phyloP scores from a whole-genome alignment of 192 early-diverging fungal species.

The Umbelopsis isabellina region DNA sequence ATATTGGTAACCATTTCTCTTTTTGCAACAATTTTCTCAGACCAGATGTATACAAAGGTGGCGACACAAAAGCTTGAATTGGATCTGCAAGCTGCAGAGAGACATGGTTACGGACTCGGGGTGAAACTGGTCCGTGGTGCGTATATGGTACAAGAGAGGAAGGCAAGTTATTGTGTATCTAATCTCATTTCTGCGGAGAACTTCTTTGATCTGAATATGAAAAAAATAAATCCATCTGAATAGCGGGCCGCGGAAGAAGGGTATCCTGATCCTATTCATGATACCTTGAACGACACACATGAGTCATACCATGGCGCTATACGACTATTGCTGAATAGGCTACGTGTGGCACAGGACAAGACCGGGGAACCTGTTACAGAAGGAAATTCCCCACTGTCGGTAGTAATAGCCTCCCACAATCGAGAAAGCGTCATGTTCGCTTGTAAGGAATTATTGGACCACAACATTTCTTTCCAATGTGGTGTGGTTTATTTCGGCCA shows the following conservation, averaged over 20 bases:
- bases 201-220: not conserved
- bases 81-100: slow-evolving; percentile 68
- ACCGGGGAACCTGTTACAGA: slow-evolving; percentile 13
- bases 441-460: slow-evolving; percentile 55
- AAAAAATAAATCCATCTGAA: not conserved
- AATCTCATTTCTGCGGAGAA: no score
- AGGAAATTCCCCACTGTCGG: slow-evolving; percentile 30
- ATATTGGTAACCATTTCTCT: not conserved
- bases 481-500: slow-evolving; percentile 86
- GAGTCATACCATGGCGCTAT: slow-evolving; percentile 75
- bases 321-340: slow-evolving; percentile 61
- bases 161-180: slow-evolving; percentile 16
- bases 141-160: slow-evolving; percentile 57
- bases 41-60: slow-evolving; percentile 90
- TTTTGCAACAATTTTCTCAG: slow-evolving; percentile 23
- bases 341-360: slow-evolving; percentile 35
- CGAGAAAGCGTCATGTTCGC: slow-evolving; percentile 67
- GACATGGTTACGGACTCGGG: slow-evolving; percentile 77
- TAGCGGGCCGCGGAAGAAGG: slow-evolving; percentile 63
- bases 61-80: slow-evolving; percentile 60
- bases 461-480: slow-evolving; percentile 49
- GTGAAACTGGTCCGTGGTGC: slow-evolving; percentile 73
- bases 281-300: slow-evolving; percentile 76
- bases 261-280: slow-evolving; percentile 77
- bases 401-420: slow-evolving; percentile 90